Percentiles rank a stretch among this genome's conserved stretches.
Conservation (phyloP, 1,284 basidiomycete species). For the Trichosporon coremiiforme region DNA sequence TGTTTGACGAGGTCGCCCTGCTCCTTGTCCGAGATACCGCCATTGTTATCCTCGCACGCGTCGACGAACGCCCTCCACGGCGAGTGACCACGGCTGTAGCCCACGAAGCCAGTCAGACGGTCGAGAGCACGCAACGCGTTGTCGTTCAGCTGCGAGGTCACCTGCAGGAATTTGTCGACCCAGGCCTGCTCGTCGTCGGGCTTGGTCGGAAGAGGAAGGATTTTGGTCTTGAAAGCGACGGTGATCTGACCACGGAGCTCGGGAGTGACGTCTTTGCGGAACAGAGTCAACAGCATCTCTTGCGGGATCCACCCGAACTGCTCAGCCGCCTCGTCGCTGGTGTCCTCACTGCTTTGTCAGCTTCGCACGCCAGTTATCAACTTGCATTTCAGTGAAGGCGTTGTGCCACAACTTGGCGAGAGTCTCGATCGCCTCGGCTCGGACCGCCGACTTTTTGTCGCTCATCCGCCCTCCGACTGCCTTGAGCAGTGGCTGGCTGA, state of each 20-base stretch:
- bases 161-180: slow-evolving; percentile 78
- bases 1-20: slow-evolving; percentile 65
- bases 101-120: slow-evolving; percentile 65
- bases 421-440: slow-evolving; percentile 73
- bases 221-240: slow-evolving; percentile 64
- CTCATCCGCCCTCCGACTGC: slow-evolving; percentile 71
- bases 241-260: slow-evolving; percentile 59
- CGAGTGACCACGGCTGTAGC: slow-evolving; percentile 42
- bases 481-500: slow-evolving; percentile 67
- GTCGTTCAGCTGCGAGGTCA: slow-evolving; percentile 72
- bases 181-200: slow-evolving; percentile 69
- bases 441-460: slow-evolving; percentile 85
- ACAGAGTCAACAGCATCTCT: slow-evolving; percentile 63
- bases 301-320: slow-evolving; percentile 96
- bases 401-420: slow-evolving; percentile 77
- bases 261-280: slow-evolving; percentile 56
- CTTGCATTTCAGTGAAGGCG: slow-evolving; percentile 84
- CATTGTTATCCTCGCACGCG: slow-evolving; percentile 76
- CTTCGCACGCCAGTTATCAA: not conserved
- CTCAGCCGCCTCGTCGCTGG: slow-evolving; percentile 68
- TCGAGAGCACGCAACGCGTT: slow-evolving; percentile 64
- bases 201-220: slow-evolving; percentile 80
- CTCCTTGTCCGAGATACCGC: slow-evolving; percentile 66
- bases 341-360: slow-evolving; percentile 68
- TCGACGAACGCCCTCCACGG: slow-evolving; percentile 62